Evolutionary conservation across 2,329 filamentous ascomycete genomes (phyloP).

Genomic region (Coniochaeta hoffmannii): DNA sequence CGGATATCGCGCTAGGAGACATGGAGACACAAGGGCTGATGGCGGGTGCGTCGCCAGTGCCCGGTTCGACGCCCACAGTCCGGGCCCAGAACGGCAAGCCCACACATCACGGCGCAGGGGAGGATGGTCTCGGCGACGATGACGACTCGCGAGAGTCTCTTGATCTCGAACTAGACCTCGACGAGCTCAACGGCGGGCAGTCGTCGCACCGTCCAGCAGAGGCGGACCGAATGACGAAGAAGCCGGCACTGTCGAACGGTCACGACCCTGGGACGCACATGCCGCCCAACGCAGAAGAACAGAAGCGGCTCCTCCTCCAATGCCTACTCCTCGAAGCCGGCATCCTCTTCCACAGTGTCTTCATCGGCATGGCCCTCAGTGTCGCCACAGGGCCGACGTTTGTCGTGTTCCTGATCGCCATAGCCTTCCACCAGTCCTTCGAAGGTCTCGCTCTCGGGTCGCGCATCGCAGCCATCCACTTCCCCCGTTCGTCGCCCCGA

Average conservation of each 20-base stretch:
- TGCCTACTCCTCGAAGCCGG: conserved; percentile 75
- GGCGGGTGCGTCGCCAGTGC: conserved; percentile 49
- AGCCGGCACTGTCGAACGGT: conserved; percentile 14
- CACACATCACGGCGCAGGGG: conserved; percentile 8
- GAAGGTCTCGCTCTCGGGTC: conserved; percentile 81
- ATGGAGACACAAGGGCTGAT: conserved; percentile 49
- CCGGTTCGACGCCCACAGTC: conserved; percentile 40
- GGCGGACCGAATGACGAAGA: conserved; percentile 14
- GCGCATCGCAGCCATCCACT: conserved; percentile 76
- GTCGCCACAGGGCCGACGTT: conserved; percentile 76
- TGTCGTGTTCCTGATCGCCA: conserved; percentile 71
- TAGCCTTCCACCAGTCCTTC: conserved; percentile 81
- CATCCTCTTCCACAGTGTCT: conserved; percentile 78
- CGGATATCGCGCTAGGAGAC: conserved; percentile 43
- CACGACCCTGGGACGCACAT: conserved; percentile 9
- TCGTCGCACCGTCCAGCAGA: conserved; percentile 6
- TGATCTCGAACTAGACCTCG: conserved; percentile 51
- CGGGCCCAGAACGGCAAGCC: not conserved
- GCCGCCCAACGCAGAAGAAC: conserved; percentile 42
- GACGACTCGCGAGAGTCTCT: conserved; percentile 39
- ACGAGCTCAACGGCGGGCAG: conserved; percentile 42
- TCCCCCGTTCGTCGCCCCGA: conserved; percentile 62
- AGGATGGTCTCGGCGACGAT: conserved; percentile 21
- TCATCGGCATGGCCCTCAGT: conserved; percentile 81
- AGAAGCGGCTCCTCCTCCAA: conserved; percentile 63